Percentiles rank a stretch among this genome's conserved stretches.
These are phyloP conservation scores for Hypomontagnella submonticulosa DNA, from an alignment of 495 filamentous ascomycete species.

Conservation along the genomic window DNA sequence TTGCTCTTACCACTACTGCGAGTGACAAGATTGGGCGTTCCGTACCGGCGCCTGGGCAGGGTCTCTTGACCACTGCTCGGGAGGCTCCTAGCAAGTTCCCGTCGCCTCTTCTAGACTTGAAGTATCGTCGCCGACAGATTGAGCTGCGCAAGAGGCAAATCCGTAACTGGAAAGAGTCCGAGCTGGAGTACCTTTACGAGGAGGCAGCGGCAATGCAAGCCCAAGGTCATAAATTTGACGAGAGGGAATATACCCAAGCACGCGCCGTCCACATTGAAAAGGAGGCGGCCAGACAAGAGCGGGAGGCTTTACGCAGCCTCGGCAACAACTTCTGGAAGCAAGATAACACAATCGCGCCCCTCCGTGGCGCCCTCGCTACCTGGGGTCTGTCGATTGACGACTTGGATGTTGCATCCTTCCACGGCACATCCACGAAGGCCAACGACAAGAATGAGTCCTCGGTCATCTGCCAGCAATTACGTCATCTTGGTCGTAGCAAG, in stretches of 20 bases:
- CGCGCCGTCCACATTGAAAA: slow-evolving; percentile 87
- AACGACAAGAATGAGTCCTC: slow-evolving; percentile 99
- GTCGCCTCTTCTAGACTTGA: slow-evolving; percentile 94
- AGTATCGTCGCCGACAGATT: slow-evolving; percentile 94
- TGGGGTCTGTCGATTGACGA: slow-evolving; percentile 99
- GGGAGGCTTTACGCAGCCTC: slow-evolving; percentile 87
- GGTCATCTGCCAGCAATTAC: slow-evolving; percentile 95
- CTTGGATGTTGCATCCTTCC: slow-evolving; percentile 94
- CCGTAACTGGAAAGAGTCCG: slow-evolving; percentile 93
- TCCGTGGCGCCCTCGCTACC: slow-evolving; percentile 92
- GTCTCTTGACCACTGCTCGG: slow-evolving; percentile 96
- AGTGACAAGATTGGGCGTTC: slow-evolving; percentile 99
- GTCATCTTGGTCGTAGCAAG: slow-evolving; percentile 92
- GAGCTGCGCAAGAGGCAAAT: slow-evolving; percentile 91
- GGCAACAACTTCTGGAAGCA: slow-evolving; percentile 99
- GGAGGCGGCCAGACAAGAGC: slow-evolving; percentile 89
- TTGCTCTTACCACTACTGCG: slow-evolving; percentile 95
- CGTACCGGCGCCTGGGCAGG: slow-evolving; percentile 94
- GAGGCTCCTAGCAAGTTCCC: slow-evolving; percentile 92
- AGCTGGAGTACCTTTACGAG: slow-evolving; percentile 90
- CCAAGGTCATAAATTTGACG: slow-evolving; percentile 75
- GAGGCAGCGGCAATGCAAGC: slow-evolving; percentile 92
- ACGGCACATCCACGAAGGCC: slow-evolving; percentile 96
- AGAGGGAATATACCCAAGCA: slow-evolving; percentile 85
- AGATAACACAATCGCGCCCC: slow-evolving; percentile 90